These are phyloP conservation scores for Mucor sp. DNA, from an alignment of 371 early-diverging fungal species.

Conservation along the genomic window DNA sequence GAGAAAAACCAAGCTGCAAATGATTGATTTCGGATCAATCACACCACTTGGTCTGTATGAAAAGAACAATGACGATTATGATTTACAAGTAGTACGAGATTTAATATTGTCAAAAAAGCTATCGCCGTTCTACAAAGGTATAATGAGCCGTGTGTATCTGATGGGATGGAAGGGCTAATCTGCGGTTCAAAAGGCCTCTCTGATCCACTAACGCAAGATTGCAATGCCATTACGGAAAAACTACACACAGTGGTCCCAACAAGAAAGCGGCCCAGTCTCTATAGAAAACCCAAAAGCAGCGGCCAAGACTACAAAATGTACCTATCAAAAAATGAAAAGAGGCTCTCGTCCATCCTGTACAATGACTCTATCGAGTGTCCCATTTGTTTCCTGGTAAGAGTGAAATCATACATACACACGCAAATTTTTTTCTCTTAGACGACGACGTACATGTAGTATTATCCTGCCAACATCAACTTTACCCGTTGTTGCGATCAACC, in stretches of 20 bases:
- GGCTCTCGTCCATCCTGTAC: conserved; percentile 36
- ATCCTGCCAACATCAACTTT: conserved; percentile 90
- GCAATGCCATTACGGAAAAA: background rate
- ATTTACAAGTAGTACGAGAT: conserved; percentile 11
- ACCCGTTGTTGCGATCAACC: conserved; percentile 93
- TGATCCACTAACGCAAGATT: background rate
- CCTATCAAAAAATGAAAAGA: conserved; percentile 8
- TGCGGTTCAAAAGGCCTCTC: background rate
- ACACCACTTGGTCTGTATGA: conserved; percentile 17
- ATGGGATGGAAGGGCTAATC: background rate
- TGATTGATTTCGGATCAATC: conserved; percentile 16
- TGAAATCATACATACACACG: background rate
- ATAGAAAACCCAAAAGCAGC: background rate
- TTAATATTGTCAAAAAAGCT: conserved; percentile 13
- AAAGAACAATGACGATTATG: conserved; percentile 9
- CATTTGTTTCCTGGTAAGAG: conserved; percentile 87
- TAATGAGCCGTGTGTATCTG: background rate
- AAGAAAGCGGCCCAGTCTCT: background rate
- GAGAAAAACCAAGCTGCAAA: background rate
- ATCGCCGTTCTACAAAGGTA: conserved; percentile 23
- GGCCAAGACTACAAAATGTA: background rate
- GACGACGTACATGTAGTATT: conserved; percentile 70
- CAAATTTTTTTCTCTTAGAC: background rate
- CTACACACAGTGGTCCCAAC: background rate
- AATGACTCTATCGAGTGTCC: conserved; percentile 86